Base-by-base conservation (phyloP, 2,329 filamentous ascomycete genomes). In the Lasiodiplodia sp. region DNA sequence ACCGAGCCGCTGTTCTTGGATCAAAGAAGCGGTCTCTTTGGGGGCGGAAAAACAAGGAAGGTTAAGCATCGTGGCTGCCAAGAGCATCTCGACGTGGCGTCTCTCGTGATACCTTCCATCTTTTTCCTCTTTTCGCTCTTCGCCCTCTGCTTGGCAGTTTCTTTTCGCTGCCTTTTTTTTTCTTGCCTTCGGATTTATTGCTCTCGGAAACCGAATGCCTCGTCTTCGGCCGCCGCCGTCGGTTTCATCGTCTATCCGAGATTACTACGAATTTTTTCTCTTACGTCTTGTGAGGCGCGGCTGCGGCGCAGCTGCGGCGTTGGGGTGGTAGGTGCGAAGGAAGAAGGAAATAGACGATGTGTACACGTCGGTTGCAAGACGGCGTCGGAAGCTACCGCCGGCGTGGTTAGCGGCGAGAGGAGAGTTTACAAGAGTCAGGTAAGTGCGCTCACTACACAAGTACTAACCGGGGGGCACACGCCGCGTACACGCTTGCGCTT, bases 91-190 rank as follows among this genome's bases (percentile, higher is more conserved):
- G 51, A 53, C 51, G 51, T 53, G 51, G 51, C 51, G 51, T 25
- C 51, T 53, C 51, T 53, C 51, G 51, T 53, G 51, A 53, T 16
- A 53, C 16, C 16, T 53, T 53, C 51, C 28, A 12, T 53, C 16
- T 12, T 4, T 53, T 53, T 18, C 51, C 23, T 53, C 11, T 10
- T 21, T 47, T 21, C 18, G n/a, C 44, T n/a, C 3, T 47, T n/a
- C 10, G 44, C 44, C 44, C n/a, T 11, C n/a, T 11, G 18, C 44
- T 47, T 47, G 44, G 44, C 44, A 47, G 44, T 28, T 6, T 28
- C 40, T 18, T 23, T 28, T 47, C 21, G 18, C 44, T 47, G 40
- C 40, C 14, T 11, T 47, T n/a, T 47, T n/a, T 28, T 2, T n/a
- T 47, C 40, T 28, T 10, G 31, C 16, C 14, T 44, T 44, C 40